phyloP scores from a whole-genome alignment of 371 early-diverging fungal genomes.

The Mucor circinelloides region DNA sequence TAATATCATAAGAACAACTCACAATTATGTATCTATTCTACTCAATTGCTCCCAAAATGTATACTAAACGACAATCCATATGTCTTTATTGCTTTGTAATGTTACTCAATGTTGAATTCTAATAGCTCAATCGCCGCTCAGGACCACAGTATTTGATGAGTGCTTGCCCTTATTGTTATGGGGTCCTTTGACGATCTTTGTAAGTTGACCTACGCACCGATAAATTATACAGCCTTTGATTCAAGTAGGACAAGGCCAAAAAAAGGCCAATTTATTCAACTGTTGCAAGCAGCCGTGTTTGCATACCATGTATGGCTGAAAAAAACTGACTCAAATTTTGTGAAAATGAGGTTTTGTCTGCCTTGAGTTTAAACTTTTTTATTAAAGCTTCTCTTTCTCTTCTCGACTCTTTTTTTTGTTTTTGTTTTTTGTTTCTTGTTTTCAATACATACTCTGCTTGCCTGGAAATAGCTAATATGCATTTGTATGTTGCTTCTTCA shows the following conservation, averaged over 20 bases:
- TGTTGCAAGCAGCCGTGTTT: background rate
- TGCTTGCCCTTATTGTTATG: no score
- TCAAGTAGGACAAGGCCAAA: background rate
- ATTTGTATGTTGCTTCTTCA: constrained; percentile 33
- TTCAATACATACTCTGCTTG: constrained; percentile 12
- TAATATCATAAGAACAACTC: no score
- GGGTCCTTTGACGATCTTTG: no score
- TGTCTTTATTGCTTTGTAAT: no score
- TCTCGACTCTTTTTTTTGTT: constrained; percentile 13
- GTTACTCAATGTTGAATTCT: no score
- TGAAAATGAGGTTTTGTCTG: background rate
- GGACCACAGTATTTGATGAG: no score
- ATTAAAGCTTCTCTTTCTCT: constrained; percentile 5
- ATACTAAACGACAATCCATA: no score
- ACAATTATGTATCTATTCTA: no score
- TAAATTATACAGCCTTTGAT: background rate
- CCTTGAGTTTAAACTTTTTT: background rate
- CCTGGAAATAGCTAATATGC: constrained; percentile 22
- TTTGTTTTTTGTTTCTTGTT: constrained; percentile 1
- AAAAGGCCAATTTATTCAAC: background rate
- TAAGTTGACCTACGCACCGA: background rate
- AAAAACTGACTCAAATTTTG: constrained; percentile 6
- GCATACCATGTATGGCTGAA: background rate
- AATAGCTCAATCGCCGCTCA: no score
- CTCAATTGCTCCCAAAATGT: no score